These are phyloP conservation scores for Blastobotrys indianensis DNA, from an alignment of 1,139 yeast species.

Conservation along the genomic window DNA sequence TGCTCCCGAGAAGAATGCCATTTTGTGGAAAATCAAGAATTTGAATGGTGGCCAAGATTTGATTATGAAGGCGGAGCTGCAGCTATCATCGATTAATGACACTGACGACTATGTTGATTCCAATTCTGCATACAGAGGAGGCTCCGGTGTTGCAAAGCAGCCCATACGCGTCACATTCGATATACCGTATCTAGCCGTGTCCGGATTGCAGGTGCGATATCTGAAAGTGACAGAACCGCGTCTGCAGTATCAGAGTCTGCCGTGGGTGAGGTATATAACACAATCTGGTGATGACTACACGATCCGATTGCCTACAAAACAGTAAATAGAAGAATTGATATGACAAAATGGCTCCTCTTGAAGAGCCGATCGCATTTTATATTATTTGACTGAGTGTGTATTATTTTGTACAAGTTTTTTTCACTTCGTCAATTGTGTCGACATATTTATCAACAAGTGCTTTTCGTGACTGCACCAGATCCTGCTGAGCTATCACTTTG, in stretches of 20 bases:
- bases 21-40: conserved; percentile 81
- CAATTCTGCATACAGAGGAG: conserved; percentile 13
- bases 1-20: conserved; percentile 75
- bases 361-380: background rate
- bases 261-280: conserved; percentile 91
- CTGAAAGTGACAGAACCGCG: conserved; percentile 82
- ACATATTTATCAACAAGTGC: conserved; percentile 21
- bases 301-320: conserved; percentile 41
- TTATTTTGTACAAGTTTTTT: conserved; percentile 4
- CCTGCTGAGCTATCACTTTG: conserved; percentile 26
- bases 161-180: conserved; percentile 70
- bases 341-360: background rate
- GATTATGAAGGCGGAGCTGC: conserved; percentile 79
- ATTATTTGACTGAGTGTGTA: background rate
- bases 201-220: conserved; percentile 91
- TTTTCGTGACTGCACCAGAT: conserved; percentile 19
- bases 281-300: conserved; percentile 88
- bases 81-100: conserved; percentile 65
- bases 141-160: conserved; percentile 15
- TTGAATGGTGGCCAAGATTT: conserved; percentile 85
- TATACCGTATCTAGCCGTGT: conserved; percentile 90
- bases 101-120: conserved; percentile 35
- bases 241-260: conserved; percentile 80
- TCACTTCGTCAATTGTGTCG: conserved; percentile 7
- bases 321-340: background rate